Evolutionary conservation across 805 yeast species (phyloP), one percentile per base, ranked within the genome.

Genomic region (Scheffersomyces coipomensis): DNA sequence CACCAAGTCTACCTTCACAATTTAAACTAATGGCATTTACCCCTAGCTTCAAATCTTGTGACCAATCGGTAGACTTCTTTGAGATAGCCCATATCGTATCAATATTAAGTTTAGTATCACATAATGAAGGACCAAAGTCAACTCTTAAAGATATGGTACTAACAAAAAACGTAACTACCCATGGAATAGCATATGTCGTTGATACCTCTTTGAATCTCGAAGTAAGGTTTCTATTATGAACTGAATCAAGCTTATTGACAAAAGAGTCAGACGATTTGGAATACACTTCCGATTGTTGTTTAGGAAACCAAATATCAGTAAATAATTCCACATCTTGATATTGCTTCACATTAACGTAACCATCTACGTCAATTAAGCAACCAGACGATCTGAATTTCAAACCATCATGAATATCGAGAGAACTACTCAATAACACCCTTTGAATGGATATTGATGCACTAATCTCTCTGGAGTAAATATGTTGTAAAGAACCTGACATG

Each of bases 41-140:
- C 1, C 88, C 88, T 3, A 82, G 40, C 18, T 79, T 72, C 45
- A 90, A 59, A 41, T 78, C 78, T 48, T 88, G 96, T 35, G 83
- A 82, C 81, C 88, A 81, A 37, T 76, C 75, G 2, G 79, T 66
- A 3, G 78, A 69, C 51, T 87, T 88, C 41, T 79, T 75, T 0
- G 90, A 77, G 0, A 82, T 70, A 0, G 80, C 71, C 91, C 95
- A 88, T 5, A 81, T 58, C 23, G 76, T 66, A 38, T 81, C 84
- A 19, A 87, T 45, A 0, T 58, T 58, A 5, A 87, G 59, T 1
- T 71, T 64, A 33, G 86, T 56, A 11, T 77, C 70, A 15, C 98
- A 97, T 26, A 91, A 62, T 0, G 96, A 79, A 31, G 85, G 85
- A 0, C 98, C 98, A 43, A 91, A 71, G 49, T 89, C 95, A 17